These are phyloP conservation scores for Termitomyces sp. DNA, from an alignment of 768 basidiomycete genomes.

Conservation along the genomic window DNA sequence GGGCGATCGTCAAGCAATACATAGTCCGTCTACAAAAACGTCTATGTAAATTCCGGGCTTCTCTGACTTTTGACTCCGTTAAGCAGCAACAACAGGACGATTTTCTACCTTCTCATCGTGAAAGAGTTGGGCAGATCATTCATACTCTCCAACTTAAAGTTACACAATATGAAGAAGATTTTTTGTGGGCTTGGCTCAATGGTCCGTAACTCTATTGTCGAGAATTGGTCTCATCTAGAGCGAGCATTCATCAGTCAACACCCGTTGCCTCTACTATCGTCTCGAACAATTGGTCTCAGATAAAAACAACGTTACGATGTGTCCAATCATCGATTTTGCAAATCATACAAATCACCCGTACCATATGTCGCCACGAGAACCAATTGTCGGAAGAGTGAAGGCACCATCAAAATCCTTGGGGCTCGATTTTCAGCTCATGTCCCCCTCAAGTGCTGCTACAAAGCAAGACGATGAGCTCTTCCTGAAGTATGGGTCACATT, in stretches of 20 bases:
- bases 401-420: conserved; percentile 28
- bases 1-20: conserved; percentile 42
- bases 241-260: conserved; percentile 61
- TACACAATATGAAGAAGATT: conserved; percentile 33
- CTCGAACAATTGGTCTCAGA: conserved; percentile 41
- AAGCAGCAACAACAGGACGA: conserved; percentile 17
- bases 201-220: conserved; percentile 37
- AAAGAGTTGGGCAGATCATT: conserved; percentile 4
- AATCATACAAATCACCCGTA: conserved; percentile 55
- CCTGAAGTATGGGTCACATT: conserved; percentile 76
- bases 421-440: conserved; percentile 45
- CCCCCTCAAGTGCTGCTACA: conserved; percentile 37
- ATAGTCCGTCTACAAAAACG: conserved; percentile 32
- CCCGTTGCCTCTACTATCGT: conserved; percentile 78
- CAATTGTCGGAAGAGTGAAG: conserved; percentile 30
- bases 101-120: conserved; percentile 1
- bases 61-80: conserved; percentile 7
- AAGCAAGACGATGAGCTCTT: conserved; percentile 58
- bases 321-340: conserved; percentile 88
- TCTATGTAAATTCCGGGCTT: background rate
- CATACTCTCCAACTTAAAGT: conserved; percentile 10
- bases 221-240: background rate
- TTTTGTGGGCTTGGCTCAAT: conserved; percentile 90
- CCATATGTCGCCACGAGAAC: conserved; percentile 36
- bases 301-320: conserved; percentile 78